Evolutionary conservation across 352 stramenopile species (phyloP).

Genomic region (Phytophthora ohioensis): DNA sequence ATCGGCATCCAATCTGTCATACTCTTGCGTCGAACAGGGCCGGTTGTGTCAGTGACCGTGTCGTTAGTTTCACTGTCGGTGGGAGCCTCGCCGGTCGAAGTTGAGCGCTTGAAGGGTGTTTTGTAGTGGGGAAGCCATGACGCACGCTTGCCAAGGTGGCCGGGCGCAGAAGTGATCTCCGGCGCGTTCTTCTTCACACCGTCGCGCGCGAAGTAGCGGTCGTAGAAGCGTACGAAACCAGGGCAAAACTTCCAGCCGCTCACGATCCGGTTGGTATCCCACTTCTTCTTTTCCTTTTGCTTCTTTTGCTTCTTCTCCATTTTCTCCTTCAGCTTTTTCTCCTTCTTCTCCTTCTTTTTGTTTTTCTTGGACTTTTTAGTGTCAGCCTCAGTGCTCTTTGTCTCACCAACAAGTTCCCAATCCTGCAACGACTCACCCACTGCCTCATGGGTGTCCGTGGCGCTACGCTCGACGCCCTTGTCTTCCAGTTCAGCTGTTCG

Average conservation of each 20-base stretch:
- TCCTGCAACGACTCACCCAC: conserved; percentile 34
- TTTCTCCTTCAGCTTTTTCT: conserved; percentile 33
- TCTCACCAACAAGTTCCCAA: conserved; percentile 36
- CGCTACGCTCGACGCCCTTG: conserved; percentile 25
- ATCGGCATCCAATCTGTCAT: conserved; percentile 52
- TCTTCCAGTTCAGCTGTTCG: conserved; percentile 17
- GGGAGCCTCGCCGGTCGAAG: conserved; percentile 40
- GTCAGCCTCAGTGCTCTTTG: conserved; percentile 24
- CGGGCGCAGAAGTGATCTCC: conserved; percentile 29
- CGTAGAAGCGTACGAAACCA: conserved; percentile 74
- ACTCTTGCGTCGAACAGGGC: conserved; percentile 46
- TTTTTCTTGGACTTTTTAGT: conserved; percentile 31
- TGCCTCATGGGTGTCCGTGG: conserved; percentile 9
- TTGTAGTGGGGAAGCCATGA: conserved; percentile 36
- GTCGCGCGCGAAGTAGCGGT: conserved; percentile 60
- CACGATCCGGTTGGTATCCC: conserved; percentile 46
- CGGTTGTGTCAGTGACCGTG: conserved; percentile 29
- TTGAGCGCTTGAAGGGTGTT: conserved; percentile 41
- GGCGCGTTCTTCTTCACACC: conserved; percentile 28
- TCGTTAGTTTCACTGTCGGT: conserved; percentile 33
- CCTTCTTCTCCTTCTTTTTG: conserved; percentile 38
- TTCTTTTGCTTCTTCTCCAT: conserved; percentile 47
- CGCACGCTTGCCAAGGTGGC: conserved; percentile 25
- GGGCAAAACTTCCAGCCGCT: conserved; percentile 66
- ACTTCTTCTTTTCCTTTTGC: conserved; percentile 44